Evolutionary conservation across 768 basidiomycete genomes (phyloP), one percentile per base, ranked within the genome.

Genomic region (Pleurotus tuoliensis): DNA sequence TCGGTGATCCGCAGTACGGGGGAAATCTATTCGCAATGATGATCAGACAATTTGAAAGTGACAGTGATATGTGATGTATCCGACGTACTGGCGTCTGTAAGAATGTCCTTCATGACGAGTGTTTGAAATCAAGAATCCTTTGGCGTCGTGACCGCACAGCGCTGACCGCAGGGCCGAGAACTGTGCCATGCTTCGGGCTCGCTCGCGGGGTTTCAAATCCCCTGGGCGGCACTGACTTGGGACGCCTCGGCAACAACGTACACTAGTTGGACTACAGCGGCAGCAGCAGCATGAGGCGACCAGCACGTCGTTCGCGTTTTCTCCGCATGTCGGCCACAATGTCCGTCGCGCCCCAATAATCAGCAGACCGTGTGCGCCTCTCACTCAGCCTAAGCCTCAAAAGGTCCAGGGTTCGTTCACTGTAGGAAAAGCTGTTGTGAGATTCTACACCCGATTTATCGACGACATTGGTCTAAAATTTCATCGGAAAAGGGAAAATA

Each of bases 11-110:
- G 76, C 76, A 39, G 88, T 88, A 57, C 83, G 81, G 57, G 90
- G 90, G 65, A 92, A 90, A 72, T 92, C 90, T 92, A 61, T 49
- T 60, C 3, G 51, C 12, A 55, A 41, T 30, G 18, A 24, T n/a
- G 53, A 46, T 37, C 41, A 58, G 30, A 40, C 37, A 50, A 20
- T 39, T n/a, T 20, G 12, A 25, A 38, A 6, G 30, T 18, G 45
- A 27, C 18, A 38, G 11, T 38, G 51, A 56, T 56, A 40, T 44
- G 18, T 58, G 53, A 54, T 30, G 43, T 34, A 9, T 25, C 13
- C 24, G 55, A 78, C 85, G 65, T 69, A 88, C 88, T 90, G 11
- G 88, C 86, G 68, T 89, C 83, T 61, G 75, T 77, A 55, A 87
- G 68, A 25, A 74, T 72, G 60, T 86, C 75, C 67, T 86, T 88